Base-by-base conservation (phyloP, 257 asterid genomes). In the Misopates orontium region DNA sequence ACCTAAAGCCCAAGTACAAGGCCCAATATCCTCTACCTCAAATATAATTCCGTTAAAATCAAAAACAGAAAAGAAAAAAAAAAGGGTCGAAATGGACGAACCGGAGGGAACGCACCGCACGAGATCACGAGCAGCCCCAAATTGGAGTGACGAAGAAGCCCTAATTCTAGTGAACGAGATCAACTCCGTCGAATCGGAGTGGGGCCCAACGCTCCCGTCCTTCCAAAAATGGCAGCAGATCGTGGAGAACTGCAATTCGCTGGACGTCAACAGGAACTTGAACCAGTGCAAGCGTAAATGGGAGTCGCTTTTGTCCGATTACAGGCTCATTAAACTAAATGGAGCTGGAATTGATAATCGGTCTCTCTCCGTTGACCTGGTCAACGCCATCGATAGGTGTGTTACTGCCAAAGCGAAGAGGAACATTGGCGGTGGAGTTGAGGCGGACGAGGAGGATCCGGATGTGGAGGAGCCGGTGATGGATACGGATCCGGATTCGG, bases 141-240 rank as follows among this genome's bases (percentile, higher is more conserved):
- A 83, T 44, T 92, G 98, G 98, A 83, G 84, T 28, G 64, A 58
- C 17, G 81, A 82, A 36, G 98, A 92, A 71, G 74, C 91, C 70
- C 66, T 87, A 18, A 62, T 80, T 45, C 82, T 92, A 20, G 85
- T 84, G 0, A 87, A 87, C 85, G 96, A 89, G 80, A 82, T 92
- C 72, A 63, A 63, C 71, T 77, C 95, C 47, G 82, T 90, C 39
- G 96, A 92, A 72, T 80, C 82, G 8, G 98, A 92, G 69, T 87
- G 95, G 90, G 84, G 88, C 21, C 63, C 79, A 67, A 59, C 92
- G 0, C 82, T 91, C 25, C 79, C 98, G 0, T 87, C 98, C 5
- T 91, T 89, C 74, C 98, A 91, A 79, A 91, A 87, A 81, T 91
- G 98, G 98, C 91, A 91, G 77, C 95, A 87, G 70, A 89, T 90